Percentiles rank a stretch among this genome's conserved stretches.
Conservation (phyloP, 2,329 filamentous ascomycete genomes). For the Xylaria sp. region DNA sequence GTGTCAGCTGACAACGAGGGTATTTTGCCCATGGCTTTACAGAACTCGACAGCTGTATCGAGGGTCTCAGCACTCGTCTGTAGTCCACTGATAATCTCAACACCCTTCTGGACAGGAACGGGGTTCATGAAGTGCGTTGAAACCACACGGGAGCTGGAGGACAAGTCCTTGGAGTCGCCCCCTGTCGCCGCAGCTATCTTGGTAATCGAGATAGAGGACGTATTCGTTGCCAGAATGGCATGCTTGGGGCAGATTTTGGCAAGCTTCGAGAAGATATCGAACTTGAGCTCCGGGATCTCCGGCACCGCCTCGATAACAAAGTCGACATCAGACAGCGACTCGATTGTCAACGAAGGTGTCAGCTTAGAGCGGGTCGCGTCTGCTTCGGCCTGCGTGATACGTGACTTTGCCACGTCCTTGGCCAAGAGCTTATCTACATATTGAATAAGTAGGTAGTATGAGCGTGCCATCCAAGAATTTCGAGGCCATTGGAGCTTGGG, state of each 20-base stretch:
- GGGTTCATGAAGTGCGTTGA: constrained; percentile 99
- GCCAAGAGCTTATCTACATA: constrained; percentile 76
- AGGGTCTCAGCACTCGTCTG: constrained; percentile 83
- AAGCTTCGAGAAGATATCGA: constrained; percentile 77
- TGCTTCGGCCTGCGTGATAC: constrained; percentile 76
- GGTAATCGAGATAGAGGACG: constrained; percentile 97
- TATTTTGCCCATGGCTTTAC: constrained; percentile 89
- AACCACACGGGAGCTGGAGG: constrained; percentile 79
- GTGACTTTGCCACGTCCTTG: constrained; percentile 86
- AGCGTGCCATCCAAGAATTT: constrained; percentile 5
- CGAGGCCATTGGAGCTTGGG: constrained; percentile 10
- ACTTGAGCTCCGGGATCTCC: constrained; percentile 83
- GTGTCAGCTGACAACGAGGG: constrained; percentile 81
- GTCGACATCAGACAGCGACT: constrained; percentile 75
- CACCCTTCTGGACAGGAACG: constrained; percentile 91
- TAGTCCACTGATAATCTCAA: constrained; percentile 92
- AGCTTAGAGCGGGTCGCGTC: constrained; percentile 66
- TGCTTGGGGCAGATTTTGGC: constrained; percentile 77
- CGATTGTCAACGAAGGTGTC: constrained; percentile 64
- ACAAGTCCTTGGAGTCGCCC: constrained; percentile 70
- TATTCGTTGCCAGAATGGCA: constrained; percentile 92
- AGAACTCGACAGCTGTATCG: constrained; percentile 77
- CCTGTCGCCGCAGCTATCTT: constrained; percentile 86
- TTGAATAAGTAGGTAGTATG: not conserved
- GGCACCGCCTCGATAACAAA: constrained; percentile 98